phyloP scores from a whole-genome alignment of 1,139 yeast species.

The Lodderomyces elongisporus region DNA sequence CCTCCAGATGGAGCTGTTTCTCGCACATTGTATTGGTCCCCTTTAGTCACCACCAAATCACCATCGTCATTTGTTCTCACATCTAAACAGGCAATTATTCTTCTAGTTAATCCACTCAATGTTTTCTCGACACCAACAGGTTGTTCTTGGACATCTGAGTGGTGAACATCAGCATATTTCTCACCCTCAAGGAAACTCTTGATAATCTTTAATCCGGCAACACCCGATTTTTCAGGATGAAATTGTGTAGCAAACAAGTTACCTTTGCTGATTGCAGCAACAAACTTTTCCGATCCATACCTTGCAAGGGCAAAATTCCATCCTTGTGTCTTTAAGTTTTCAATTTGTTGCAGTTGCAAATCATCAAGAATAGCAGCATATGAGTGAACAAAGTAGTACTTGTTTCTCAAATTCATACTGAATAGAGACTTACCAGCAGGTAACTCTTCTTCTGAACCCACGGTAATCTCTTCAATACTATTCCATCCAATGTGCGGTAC shows the following conservation, averaged over 20 bases:
- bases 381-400: conserved; percentile 93
- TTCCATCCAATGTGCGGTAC: conserved; percentile 99
- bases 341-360: conserved; percentile 24
- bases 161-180: conserved; percentile 21
- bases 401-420: conserved; percentile 58
- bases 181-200: conserved; percentile 61
- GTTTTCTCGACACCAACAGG: conserved; percentile 36
- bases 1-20: conserved; percentile 50
- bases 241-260: conserved; percentile 93
- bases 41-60: conserved; percentile 94
- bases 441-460: conserved; percentile 14
- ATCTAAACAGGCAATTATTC: conserved; percentile 92
- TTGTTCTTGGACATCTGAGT: conserved; percentile 18
- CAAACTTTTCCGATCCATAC: conserved; percentile 75
- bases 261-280: conserved; percentile 76
- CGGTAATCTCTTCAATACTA: conserved; percentile 22
- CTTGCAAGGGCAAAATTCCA: conserved; percentile 74
- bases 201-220: conserved; percentile 76
- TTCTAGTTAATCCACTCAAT: conserved; percentile 70
- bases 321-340: conserved; percentile 40
- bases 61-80: conserved; percentile 94
- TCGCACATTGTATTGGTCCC: conserved; percentile 95
- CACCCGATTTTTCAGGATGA: conserved; percentile 95
- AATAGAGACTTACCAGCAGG: conserved; percentile 36
- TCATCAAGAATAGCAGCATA: conserved; percentile 64